Evolutionary conservation across 768 basidiomycete species (phyloP), one percentile per base, ranked within the genome.

Genomic region (Lentinula sp.): DNA sequence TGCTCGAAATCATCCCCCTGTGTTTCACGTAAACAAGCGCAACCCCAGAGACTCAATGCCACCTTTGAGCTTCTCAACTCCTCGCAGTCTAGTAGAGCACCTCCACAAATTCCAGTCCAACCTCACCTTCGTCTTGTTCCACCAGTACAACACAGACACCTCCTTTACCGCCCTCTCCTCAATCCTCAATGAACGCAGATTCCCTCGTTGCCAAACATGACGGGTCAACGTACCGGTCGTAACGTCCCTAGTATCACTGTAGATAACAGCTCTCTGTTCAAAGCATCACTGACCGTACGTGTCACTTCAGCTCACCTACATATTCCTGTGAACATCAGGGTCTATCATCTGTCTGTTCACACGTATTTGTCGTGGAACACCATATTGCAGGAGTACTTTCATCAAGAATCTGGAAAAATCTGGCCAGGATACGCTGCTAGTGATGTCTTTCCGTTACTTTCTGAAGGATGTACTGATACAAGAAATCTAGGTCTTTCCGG

Each of bases 371-470:
- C 3, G 9, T 23, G 42, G 8, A 48, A 60, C 1, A 37, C 34
- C 13, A 50, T 40, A 60, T 45, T 55, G 21, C 62, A 88, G 87
- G n/a, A 80, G 83, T 52, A 80, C 84, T 0, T 92, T 86, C 70
- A 81, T 93, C 55, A 89, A 84, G 65, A 91, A 92, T 69, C 86
- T 1, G 91, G 91, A 9, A 79, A 79, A 67, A 89, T 90, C 8
- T 91, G 87, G 89, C 88, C 89, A 15, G 88, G 89, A 23, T 86
- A 83, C 70, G 86, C 87, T 6, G 87, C 84, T 39, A 16, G 78
- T 67, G 18, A 15, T 52, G 16, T 39, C 16, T 40, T 18, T 23
- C n/a, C 8, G 18, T 21, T 28, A 16, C 13, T 31, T 11, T 10
- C 18, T 21, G n/a, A 31, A 57, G 23, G 23, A 37, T 21, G n/a